Conservation (phyloP, 495 filamentous ascomycete species). For the Aspergillus ellipticus region DNA sequence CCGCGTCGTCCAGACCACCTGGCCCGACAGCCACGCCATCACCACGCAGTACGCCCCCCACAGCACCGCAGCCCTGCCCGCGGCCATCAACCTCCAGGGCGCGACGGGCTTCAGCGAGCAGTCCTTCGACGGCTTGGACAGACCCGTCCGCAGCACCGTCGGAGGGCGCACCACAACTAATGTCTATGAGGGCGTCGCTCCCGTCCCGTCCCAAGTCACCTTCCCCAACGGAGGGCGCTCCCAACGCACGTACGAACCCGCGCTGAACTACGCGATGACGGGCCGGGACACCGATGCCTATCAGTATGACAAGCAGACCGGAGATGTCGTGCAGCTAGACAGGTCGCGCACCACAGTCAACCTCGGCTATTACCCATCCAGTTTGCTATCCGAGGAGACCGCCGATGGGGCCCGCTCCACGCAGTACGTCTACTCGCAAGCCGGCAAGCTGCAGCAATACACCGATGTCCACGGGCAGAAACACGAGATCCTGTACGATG, state of each 20-base stretch:
- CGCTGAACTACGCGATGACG: not conserved
- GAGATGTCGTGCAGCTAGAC: not conserved
- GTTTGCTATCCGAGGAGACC: not conserved
- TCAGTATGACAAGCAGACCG: not conserved
- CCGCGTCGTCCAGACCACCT: constrained; percentile 1
- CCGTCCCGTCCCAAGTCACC: not conserved
- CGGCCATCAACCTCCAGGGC: not conserved
- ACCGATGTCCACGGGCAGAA: constrained; percentile 1
- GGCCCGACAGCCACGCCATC: not conserved
- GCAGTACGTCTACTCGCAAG: not conserved
- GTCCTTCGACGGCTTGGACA: not conserved
- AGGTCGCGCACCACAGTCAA: not conserved
- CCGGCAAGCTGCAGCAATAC: constrained; percentile 3
- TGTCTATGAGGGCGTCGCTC: not conserved
- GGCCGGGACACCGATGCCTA: not conserved
- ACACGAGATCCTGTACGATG: constrained; percentile 3
- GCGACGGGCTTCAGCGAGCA: not conserved
- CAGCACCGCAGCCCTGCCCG: not conserved
- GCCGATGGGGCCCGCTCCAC: not conserved
- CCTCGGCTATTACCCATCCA: constrained; percentile 3
- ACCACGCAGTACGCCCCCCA: not conserved
- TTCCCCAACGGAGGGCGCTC: not conserved
- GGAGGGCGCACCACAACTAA: constrained; percentile 1
- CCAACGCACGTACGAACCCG: not conserved
- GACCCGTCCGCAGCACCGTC: not conserved